Evolutionary conservation across 2,329 filamentous ascomycete genomes (phyloP), one percentile per base, ranked within the genome.

Genomic region (Calonectria fujianensis): DNA sequence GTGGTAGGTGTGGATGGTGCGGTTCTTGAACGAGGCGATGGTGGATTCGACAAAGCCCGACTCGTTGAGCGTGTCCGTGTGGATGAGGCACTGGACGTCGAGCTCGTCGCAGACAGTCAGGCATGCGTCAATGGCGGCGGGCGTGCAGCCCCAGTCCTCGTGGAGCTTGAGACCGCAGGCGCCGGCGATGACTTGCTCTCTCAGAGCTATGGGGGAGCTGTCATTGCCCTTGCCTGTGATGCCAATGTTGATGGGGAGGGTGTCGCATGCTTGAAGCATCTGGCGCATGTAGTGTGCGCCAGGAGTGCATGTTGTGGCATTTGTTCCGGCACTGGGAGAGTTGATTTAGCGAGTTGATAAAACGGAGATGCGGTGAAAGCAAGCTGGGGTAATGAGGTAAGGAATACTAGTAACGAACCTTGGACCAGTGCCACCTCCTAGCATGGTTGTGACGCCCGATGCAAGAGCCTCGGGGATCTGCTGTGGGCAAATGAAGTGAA

Each of bases 171-270:
- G 90, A 10, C 96, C 96, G 79, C 95, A 96, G 1, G 94, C 96
- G 13, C 96, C 96, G 0, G 96, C 96, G 70, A 91, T 87, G 72
- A 95, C 90, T 85, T 98, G 95, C 79, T 98, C 95, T 64, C 92
- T 91, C 2, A 98, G 89, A 13, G 94, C 94, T 2, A 85, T 83
- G 0, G 91, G 90, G 14, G 91, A 91, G 78, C 93, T 93, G 84
- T 98, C 96, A 82, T 98, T 98, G 74, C 96, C 96, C 87, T 98
- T 98, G 52, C 94, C 95, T 0, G 96, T 98, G 81, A 98, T 94
- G 48, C 96, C 96, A 70, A 96, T 88, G 84, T 98, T 98, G 77
- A 98, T 85, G 0, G 96, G 96, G 18, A 98, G 87, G 5, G 86
- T 84, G 83, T 98, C 96, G 81, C 92, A 93, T 10, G 96, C 96